Percentiles rank a stretch among this genome's conserved stretches.
Evolutionary conservation across 768 basidiomycete species (phyloP).

Genomic region (Lepiota venenata): DNA sequence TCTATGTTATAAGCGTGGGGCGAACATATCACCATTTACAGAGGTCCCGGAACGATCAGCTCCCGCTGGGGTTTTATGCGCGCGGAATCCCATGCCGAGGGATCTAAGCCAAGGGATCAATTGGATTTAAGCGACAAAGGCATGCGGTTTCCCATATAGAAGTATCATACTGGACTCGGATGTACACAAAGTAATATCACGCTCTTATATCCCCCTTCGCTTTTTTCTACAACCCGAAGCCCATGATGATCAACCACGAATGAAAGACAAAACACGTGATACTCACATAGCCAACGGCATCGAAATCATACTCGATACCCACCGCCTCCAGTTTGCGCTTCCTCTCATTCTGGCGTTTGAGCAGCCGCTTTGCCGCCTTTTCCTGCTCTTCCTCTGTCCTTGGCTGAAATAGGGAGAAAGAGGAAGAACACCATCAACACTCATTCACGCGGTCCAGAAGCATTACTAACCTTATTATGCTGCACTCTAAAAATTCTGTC

Average conservation of each 20-base stretch:
- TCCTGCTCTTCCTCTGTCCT: constrained; percentile 71
- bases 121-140: too few species aligned
- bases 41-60: too few species aligned
- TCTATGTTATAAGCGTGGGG: too few species aligned
- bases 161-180: too few species aligned
- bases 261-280: neutral
- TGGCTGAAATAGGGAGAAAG: constrained; percentile 39
- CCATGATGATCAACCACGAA: neutral
- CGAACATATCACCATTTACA: too few species aligned
- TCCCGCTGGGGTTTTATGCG: too few species aligned
- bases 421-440: neutral
- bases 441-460: neutral
- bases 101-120: too few species aligned
- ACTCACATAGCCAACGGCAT: constrained; percentile 80
- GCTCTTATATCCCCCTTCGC: constrained; percentile 15
- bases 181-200: constrained; percentile 11
- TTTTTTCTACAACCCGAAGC: constrained; percentile 20
- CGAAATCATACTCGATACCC: constrained; percentile 88
- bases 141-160: too few species aligned
- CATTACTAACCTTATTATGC: constrained; percentile 72
- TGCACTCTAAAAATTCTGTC: constrained; percentile 66
- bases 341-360: constrained; percentile 73
- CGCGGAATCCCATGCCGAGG: too few species aligned
- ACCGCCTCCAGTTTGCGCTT: constrained; percentile 74
- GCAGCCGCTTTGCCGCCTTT: constrained; percentile 61